Evolutionary conservation across 805 yeast species (phyloP).

Genomic region (Yarrowia osloensis): DNA sequence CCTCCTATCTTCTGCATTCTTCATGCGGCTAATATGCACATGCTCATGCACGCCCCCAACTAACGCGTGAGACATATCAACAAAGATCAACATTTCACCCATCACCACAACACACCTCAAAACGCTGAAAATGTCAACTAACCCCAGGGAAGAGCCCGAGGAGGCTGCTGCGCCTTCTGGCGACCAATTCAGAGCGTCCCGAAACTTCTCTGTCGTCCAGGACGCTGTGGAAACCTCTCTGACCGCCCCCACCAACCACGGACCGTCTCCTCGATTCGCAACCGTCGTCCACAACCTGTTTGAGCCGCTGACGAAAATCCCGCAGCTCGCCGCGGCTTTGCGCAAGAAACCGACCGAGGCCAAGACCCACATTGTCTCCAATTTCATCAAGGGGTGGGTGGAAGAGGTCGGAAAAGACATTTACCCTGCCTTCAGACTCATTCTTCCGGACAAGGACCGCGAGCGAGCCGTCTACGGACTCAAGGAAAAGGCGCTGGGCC

Average conservation of each 20-base stretch:
- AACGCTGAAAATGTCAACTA: no score
- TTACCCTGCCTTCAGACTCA: slow-evolving; percentile 63
- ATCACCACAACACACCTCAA: no score
- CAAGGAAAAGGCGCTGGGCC: slow-evolving; percentile 63
- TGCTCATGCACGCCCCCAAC: no score
- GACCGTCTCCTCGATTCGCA: slow-evolving; percentile 47
- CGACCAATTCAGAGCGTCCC: not conserved
- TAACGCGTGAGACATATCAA: no score
- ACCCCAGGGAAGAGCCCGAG: no score
- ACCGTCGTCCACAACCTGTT: slow-evolving; percentile 49
- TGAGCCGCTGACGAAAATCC: slow-evolving; percentile 45
- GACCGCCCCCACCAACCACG: slow-evolving; percentile 46
- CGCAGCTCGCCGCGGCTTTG: slow-evolving; percentile 35
- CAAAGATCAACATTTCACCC: no score
- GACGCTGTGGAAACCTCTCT: slow-evolving; percentile 8
- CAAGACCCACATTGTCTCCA: slow-evolving; percentile 40
- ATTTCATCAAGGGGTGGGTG: slow-evolving; percentile 56
- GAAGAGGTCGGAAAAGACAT: slow-evolving; percentile 60
- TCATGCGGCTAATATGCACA: no score
- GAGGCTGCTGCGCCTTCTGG: no score
- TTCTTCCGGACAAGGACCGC: slow-evolving; percentile 49
- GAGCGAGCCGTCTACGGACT: slow-evolving; percentile 57
- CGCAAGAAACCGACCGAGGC: slow-evolving; percentile 35
- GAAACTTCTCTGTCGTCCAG: not conserved
- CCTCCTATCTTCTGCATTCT: no score